A percentile compares a stretch with the other conserved stretches of the same genome.
phyloP scores from a whole-genome alignment of 2,329 filamentous ascomycete genomes.

The Thermoascus crustaceus region DNA sequence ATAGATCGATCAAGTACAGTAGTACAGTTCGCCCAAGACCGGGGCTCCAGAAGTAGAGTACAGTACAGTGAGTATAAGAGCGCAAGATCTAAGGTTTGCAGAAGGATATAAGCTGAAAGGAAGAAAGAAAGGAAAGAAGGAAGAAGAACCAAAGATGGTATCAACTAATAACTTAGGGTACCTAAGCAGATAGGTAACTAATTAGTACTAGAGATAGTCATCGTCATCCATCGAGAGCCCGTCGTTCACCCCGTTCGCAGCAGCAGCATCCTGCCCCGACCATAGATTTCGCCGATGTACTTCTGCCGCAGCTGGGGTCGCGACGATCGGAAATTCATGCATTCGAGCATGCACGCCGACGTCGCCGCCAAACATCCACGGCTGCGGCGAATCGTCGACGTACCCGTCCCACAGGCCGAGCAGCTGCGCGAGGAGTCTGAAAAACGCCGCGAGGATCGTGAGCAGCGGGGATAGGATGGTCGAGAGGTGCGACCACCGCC shows the following conservation, averaged over 20 bases:
- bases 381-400: conserved; percentile 23
- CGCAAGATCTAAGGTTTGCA: too few species aligned
- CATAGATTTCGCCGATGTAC: too few species aligned
- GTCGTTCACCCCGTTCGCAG: background rate
- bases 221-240: background rate
- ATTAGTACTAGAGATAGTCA: background rate
- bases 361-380: background rate
- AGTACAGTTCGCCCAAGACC: too few species aligned
- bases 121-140: background rate
- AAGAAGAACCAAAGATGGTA: background rate
- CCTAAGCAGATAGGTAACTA: background rate
- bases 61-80: too few species aligned
- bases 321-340: too few species aligned
- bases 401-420: conserved; percentile 37
- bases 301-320: too few species aligned
- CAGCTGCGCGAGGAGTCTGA: conserved; percentile 25
- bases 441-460: conserved; percentile 22
- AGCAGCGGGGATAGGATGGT: conserved; percentile 21
- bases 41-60: too few species aligned
- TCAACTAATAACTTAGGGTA: background rate
- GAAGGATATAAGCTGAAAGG: too few species aligned
- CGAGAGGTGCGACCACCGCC: conserved; percentile 36
- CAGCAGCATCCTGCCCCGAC: too few species aligned
- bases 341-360: background rate
- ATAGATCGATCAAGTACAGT: too few species aligned